Base-by-base conservation (phyloP, 176 grass and related monocot species). In the Puya raimondii region DNA sequence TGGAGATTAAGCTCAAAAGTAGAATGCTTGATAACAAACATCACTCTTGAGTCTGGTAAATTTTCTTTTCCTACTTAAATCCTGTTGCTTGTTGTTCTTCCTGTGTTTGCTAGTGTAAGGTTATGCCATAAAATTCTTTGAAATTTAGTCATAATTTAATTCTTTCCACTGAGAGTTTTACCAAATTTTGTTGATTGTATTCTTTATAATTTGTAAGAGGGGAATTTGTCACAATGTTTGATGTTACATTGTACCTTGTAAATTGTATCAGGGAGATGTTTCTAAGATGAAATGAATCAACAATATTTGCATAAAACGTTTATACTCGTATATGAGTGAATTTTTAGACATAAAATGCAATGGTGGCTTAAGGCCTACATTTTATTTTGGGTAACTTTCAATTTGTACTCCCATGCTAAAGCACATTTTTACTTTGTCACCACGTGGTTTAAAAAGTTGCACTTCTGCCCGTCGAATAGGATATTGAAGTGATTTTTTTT, bases 321-420 rank as follows among this genome's bases (percentile, higher is more conserved):
- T 42, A 42, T 42, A 42, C 33, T 42, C 33, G 7, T n/a, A 77
- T 21, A 23, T 77, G 74, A 48, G 48, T 77, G 25, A 48, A 53
- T 49, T 14, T 77, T 64, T 47, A 77, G 25, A 42, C 63, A 77
- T 51, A 67, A 69, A 77, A 66, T 77, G 49, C 33, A 42, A 65
- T 9, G 17, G 20, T 21, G 20, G 51, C 17, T 56, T 7, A 42
- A 42, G 33, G 33, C 33, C 33, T 42, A 42, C 33, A 42, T 42
- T 42, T 42, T 33, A 33, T 33, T 33, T 33, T 33, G 29, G 29
- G 29, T 4, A 33, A 33, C 2, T 4, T 33, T 33, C 29, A 33
- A 33, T 33, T 33, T 33, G 29, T 3, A 33, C 3, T 2, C 29
- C 29, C 3, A 2, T 33, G 3, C 3, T 33, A 33, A 4, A 33